phyloP scores from a whole-genome alignment of 768 basidiomycete species.

The Mycena galopus region DNA sequence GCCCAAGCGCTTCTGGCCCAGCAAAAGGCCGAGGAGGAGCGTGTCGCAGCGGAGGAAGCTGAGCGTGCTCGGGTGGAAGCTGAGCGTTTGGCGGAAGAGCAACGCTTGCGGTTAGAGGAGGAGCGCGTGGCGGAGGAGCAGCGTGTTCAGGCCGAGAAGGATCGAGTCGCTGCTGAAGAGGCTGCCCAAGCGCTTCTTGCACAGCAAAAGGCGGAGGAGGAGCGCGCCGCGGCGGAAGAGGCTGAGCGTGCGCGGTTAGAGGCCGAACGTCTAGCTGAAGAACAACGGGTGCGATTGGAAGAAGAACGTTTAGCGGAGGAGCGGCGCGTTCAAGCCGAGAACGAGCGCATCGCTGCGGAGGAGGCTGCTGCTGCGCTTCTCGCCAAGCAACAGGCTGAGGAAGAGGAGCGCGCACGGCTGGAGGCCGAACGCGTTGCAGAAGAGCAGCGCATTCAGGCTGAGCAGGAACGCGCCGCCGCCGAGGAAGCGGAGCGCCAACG shows the following conservation, averaged over 20 bases:
- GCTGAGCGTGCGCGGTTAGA: slow-evolving; percentile 4
- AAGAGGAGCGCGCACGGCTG: slow-evolving; percentile 1
- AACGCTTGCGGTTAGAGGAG: background rate
- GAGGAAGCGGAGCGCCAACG: slow-evolving; percentile 19
- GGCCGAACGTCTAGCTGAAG: slow-evolving; percentile 1
- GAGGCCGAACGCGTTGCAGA: background rate
- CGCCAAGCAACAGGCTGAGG: background rate
- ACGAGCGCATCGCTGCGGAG: slow-evolving; percentile 16
- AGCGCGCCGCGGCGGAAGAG: slow-evolving; percentile 3
- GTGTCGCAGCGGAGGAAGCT: slow-evolving; percentile 3
- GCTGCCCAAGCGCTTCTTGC: background rate
- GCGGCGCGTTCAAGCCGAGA: slow-evolving; percentile 17
- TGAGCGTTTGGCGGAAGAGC: background rate
- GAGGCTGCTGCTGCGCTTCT: slow-evolving; percentile 12
- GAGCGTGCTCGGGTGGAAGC: slow-evolving; percentile 6
- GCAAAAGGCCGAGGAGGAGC: slow-evolving; percentile 3
- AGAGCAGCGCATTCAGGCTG: background rate
- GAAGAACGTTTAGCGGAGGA: slow-evolving; percentile 12
- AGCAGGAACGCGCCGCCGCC: slow-evolving; percentile 6
- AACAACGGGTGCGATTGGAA: background rate
- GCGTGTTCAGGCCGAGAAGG: slow-evolving; percentile 10
- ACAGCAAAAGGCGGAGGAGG: slow-evolving; percentile 2
- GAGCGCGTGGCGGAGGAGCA: slow-evolving; percentile 9
- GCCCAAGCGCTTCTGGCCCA: background rate
- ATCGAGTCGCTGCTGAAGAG: slow-evolving; percentile 16